Conservation (phyloP, 768 basidiomycete genomes). For the Suillus sp. region DNA sequence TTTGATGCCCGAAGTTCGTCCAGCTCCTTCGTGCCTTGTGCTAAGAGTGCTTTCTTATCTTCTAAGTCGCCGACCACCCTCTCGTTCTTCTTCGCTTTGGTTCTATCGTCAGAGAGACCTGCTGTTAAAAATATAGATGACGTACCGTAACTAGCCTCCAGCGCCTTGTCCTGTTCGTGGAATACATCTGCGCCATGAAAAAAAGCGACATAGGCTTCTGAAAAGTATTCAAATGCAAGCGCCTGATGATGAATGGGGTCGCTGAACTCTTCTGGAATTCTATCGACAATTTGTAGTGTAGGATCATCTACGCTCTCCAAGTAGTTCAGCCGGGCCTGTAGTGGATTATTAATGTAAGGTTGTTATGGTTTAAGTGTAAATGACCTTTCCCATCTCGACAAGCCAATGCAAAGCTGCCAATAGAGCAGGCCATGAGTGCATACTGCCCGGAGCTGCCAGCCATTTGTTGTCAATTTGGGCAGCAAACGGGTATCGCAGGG, state of each 20-base stretch:
- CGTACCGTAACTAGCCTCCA: constrained; percentile 81
- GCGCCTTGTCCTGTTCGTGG: constrained; percentile 63
- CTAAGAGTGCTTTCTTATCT: constrained; percentile 49
- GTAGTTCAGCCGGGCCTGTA: constrained; percentile 43
- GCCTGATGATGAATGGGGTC: constrained; percentile 74
- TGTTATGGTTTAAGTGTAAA: constrained; percentile 19
- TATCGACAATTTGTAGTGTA: constrained; percentile 61
- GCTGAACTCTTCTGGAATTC: constrained; percentile 75
- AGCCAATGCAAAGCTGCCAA: constrained; percentile 94
- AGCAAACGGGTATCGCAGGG: constrained; percentile 79
- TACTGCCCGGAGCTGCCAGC: constrained; percentile 84
- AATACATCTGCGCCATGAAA: constrained; percentile 69
- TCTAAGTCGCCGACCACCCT: constrained; percentile 66
- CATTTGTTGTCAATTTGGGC: constrained; percentile 82
- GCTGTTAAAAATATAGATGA: constrained; percentile 8
- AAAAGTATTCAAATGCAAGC: constrained; percentile 74
- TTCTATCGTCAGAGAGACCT: constrained; percentile 12
- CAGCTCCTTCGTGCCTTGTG: constrained; percentile 52
- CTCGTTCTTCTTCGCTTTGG: constrained; percentile 69
- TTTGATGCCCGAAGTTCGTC: constrained; percentile 63
- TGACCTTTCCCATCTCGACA: constrained; percentile 80
- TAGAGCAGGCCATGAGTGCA: constrained; percentile 90
- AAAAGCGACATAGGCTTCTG: constrained; percentile 68
- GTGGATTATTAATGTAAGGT: constrained; percentile 2
- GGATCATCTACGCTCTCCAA: constrained; percentile 60